Percentiles rank a stretch among this genome's conserved stretches.
phyloP scores from a whole-genome alignment of 495 filamentous ascomycete species.

The Beverwykella pulmonaria region DNA sequence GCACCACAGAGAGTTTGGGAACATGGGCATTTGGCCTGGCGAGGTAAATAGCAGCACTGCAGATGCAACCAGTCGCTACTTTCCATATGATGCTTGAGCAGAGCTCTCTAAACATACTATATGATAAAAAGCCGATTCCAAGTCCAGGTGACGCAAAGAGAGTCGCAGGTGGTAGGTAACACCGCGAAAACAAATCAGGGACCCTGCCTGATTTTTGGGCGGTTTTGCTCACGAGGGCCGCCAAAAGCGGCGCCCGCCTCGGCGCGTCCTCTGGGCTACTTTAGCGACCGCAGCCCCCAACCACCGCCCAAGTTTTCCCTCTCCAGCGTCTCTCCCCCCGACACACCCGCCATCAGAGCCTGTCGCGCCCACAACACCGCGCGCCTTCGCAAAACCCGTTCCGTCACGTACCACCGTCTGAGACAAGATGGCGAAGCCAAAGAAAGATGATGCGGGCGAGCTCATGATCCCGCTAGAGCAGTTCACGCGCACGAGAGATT shows the following conservation, averaged over 20 bases:
- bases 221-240: background rate
- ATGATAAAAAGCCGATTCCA: too few species aligned
- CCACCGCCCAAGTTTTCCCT: slow-evolving; percentile 1
- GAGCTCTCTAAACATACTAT: too few species aligned
- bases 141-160: too few species aligned
- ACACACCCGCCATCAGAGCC: slow-evolving; percentile 1
- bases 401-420: slow-evolving; percentile 12
- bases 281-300: slow-evolving; percentile 16
- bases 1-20: background rate
- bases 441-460: slow-evolving; percentile 44
- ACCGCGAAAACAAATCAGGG: too few species aligned
- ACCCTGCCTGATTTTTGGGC: background rate
- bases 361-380: background rate
- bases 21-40: too few species aligned
- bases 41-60: too few species aligned
- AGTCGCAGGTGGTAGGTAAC: too few species aligned
- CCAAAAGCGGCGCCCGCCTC: slow-evolving; percentile 8
- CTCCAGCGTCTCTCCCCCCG: slow-evolving; percentile 6
- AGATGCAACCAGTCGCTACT: too few species aligned
- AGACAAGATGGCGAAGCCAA: slow-evolving; percentile 53
- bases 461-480: slow-evolving; percentile 60
- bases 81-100: too few species aligned
- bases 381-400: background rate
- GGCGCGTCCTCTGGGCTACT: slow-evolving; percentile 3
- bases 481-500: slow-evolving; percentile 65